Evolutionary conservation across 345 rosid species (phyloP), one percentile per base, ranked within the genome.

Genomic region (Iberis pinnata): DNA sequence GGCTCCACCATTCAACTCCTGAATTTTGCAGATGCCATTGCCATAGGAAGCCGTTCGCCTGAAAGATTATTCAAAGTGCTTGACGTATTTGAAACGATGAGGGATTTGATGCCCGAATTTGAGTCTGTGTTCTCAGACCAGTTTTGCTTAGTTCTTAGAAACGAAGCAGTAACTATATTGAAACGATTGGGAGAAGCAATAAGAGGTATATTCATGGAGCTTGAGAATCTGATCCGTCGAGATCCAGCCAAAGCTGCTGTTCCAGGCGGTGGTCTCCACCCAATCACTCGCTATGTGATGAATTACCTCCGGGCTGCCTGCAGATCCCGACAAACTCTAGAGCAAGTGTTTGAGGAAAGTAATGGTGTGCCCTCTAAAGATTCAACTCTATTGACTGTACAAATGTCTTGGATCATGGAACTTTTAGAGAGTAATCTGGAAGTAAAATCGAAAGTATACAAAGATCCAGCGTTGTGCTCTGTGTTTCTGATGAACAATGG

Each of bases 381-480:
- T 5, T 70, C 74, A 0, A 72, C 95, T 18, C 10, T 29, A 9
- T 60, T 90, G 70, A 76, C 81, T 0, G 84, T 78, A 38, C 92
- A 84, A 50, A 79, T 90, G 75, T 77, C 65, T 4, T 87, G 98
- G 98, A 84, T 84, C 63, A 80, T 90, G 96, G 95, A 84, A 78
- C 75, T 90, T 32, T 44, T 90, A 50, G 95, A 87, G 81, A 84
- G 89, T 63, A 90, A 90, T 70, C 58, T 90, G 58, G 98, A 87
- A 75, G 75, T 75, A 8, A 90, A 90, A 58, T 73, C 96, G 1
- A 87, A 79, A 78, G 70, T 84, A 25, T 90, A 84, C 19, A 64
- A 80, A 39, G 89, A 90, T 62, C 60, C 79, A 36, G 82, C 92
- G 0, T 50, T 82, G 71, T 76, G 75, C 43, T 70, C 63, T 53